Percentiles rank a stretch among this genome's conserved stretches.
Evolutionary conservation across 2,329 filamentous ascomycete species (phyloP).

Genomic region (Metarhizium anisopliae): DNA sequence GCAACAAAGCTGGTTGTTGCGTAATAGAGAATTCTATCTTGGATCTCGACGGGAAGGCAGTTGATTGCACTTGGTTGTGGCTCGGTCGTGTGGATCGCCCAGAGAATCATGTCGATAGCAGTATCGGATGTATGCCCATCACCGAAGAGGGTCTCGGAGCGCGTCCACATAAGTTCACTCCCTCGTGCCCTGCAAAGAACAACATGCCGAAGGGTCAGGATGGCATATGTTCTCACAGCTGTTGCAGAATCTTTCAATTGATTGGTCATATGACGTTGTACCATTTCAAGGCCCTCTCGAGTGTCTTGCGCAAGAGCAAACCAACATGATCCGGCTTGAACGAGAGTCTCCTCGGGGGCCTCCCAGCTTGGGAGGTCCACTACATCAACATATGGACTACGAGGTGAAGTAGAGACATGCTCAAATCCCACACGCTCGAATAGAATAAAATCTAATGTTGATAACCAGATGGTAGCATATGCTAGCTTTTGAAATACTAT

Average conservation of each 20-base stretch:
- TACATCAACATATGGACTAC: constrained; percentile 9
- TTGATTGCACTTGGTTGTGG: constrained; percentile 5
- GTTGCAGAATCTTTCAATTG: neutral
- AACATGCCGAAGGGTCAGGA: constrained; percentile 10
- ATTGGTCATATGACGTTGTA: constrained; percentile 8
- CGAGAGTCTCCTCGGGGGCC: constrained; percentile 3
- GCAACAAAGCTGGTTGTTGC: constrained; percentile 4
- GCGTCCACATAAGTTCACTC: constrained; percentile 5
- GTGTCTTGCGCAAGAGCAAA: constrained; percentile 9
- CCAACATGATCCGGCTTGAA: constrained; percentile 11
- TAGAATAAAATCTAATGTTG: constrained; percentile 8
- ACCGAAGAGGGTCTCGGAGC: constrained; percentile 7
- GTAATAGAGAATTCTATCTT: constrained; percentile 9
- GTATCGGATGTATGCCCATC: constrained; percentile 1
- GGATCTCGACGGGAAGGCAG: constrained; percentile 12
- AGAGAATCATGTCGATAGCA: constrained; percentile 13
- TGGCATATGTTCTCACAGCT: constrained; percentile 7
- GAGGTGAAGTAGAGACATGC: constrained; percentile 1
- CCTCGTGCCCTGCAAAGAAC: constrained; percentile 8
- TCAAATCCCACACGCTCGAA: constrained; percentile 8
- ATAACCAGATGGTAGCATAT: constrained; percentile 12
- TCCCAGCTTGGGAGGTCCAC: constrained; percentile 12
- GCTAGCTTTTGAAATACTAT: constrained; percentile 10
- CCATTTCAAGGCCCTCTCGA: constrained; percentile 9
- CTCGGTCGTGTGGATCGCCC: constrained; percentile 6